Evolutionary conservation across 1,139 yeast species (phyloP).

Genomic region (Candida albicans): DNA sequence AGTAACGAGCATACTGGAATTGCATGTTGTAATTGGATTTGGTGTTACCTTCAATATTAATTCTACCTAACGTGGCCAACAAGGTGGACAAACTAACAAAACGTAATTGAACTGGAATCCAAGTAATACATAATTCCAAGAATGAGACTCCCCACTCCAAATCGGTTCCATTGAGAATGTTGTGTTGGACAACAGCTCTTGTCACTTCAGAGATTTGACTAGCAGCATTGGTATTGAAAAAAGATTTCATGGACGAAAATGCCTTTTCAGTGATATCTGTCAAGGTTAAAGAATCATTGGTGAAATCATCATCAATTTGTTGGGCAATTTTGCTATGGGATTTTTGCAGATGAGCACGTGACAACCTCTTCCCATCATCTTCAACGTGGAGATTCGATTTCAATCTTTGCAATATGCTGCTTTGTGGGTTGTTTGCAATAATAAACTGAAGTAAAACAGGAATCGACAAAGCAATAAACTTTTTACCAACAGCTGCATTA

Average conservation of each 20-base stretch:
- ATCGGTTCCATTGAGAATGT: slow-evolving; percentile 25
- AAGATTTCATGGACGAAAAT: slow-evolving; percentile 45
- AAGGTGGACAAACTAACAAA: slow-evolving; percentile 60
- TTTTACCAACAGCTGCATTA: slow-evolving; percentile 36
- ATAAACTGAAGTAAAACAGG: slow-evolving; percentile 42
- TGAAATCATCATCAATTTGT: slow-evolving; percentile 29
- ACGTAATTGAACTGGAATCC: slow-evolving; percentile 88
- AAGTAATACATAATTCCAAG: slow-evolving; percentile 65
- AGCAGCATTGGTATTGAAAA: slow-evolving; percentile 52
- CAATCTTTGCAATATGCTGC: slow-evolving; percentile 23
- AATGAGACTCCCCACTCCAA: slow-evolving; percentile 56
- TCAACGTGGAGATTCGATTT: slow-evolving; percentile 27
- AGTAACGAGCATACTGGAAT: slow-evolving; percentile 49
- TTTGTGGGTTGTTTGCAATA: slow-evolving; percentile 18
- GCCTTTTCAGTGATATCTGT: slow-evolving; percentile 37
- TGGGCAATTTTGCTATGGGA: slow-evolving; percentile 15
- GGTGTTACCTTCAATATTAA: slow-evolving; percentile 21
- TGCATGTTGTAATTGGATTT: slow-evolving; percentile 38
- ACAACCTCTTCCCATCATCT: slow-evolving; percentile 23
- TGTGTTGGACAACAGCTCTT: slow-evolving; percentile 39
- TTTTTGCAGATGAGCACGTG: slow-evolving; percentile 29
- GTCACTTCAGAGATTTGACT: slow-evolving; percentile 51
- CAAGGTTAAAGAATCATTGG: slow-evolving; percentile 28
- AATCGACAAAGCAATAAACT: slow-evolving; percentile 38
- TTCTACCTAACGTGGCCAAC: slow-evolving; percentile 29